A percentile compares a stretch with the other conserved stretches of the same genome.
phyloP scores from a whole-genome alignment of 495 filamentous ascomycete species.

The Lasiosphaeria hispida region DNA sequence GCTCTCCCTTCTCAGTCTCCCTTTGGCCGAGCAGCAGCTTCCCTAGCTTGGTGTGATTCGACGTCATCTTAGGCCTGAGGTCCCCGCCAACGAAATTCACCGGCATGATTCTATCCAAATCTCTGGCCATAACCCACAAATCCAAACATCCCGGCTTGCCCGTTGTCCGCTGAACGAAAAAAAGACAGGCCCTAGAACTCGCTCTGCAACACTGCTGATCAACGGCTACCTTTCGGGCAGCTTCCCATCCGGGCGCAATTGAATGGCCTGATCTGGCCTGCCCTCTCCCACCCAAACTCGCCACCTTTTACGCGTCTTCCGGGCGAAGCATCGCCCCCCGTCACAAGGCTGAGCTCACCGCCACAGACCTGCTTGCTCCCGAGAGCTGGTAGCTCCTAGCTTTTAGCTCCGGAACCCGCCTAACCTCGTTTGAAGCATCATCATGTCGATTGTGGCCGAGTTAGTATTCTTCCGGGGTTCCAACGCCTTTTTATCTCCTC shows the following conservation, averaged over 20 bases:
- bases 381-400: background rate
- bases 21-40: background rate
- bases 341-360: background rate
- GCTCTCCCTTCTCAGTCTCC: no score
- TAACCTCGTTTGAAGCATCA: slow-evolving; percentile 20
- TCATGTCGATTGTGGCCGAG: slow-evolving; percentile 69
- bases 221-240: slow-evolving; percentile 21
- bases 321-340: slow-evolving; percentile 9
- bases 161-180: slow-evolving; percentile 3
- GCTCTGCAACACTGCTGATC: slow-evolving; percentile 9
- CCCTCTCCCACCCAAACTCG: slow-evolving; percentile 18
- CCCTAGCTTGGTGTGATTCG: background rate
- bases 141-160: background rate
- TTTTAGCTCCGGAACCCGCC: slow-evolving; percentile 14
- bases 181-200: background rate
- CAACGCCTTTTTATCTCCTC: background rate
- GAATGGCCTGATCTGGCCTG: slow-evolving; percentile 28
- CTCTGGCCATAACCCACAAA: slow-evolving; percentile 23
- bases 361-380: background rate
- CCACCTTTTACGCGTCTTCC: slow-evolving; percentile 31
- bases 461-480: slow-evolving; percentile 40
- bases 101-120: slow-evolving; percentile 17
- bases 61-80: background rate
- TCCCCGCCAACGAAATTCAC: background rate
- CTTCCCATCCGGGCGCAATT: slow-evolving; percentile 19